Conservation (phyloP, 176 grass and related monocot species). For the Panicum miliaceum region DNA sequence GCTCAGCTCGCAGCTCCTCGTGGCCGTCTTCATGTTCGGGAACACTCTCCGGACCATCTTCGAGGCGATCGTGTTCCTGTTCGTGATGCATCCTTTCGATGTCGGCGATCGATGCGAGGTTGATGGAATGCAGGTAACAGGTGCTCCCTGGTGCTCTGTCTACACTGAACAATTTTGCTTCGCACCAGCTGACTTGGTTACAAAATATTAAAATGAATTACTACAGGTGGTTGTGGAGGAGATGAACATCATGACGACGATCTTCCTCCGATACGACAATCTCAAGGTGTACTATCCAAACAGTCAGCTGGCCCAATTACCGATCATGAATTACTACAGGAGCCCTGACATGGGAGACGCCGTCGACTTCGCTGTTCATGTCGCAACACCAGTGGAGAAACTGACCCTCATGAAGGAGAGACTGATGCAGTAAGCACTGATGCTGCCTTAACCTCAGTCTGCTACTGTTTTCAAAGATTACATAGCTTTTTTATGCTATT, state of each 20-base stretch:
- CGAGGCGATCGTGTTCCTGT: constrained; percentile 89
- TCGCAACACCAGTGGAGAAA: constrained; percentile 79
- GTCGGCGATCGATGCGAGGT: constrained; percentile 91
- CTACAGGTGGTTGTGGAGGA: constrained; percentile 88
- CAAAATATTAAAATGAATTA: neutral
- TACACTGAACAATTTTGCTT: constrained; percentile 9
- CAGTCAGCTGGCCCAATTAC: constrained; percentile 64
- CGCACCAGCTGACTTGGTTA: constrained; percentile 12
- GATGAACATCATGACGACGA: constrained; percentile 97
- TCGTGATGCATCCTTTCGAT: constrained; percentile 96
- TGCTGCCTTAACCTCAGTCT: neutral
- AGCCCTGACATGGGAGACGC: constrained; percentile 97
- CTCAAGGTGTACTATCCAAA: constrained; percentile 90
- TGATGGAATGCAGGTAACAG: constrained; percentile 76
- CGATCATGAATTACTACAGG: constrained; percentile 88
- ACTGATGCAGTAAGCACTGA: constrained; percentile 61
- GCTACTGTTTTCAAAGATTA: neutral
- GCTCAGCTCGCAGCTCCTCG: constrained; percentile 78
- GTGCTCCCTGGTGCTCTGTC: neutral
- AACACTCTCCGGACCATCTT: constrained; percentile 92
- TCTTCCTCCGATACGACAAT: constrained; percentile 95
- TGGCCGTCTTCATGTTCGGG: constrained; percentile 87
- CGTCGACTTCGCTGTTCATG: constrained; percentile 75
- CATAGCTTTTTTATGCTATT: neutral
- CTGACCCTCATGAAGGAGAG: constrained; percentile 87